Evolutionary conservation across 192 early-diverging fungal species (phyloP), one percentile per base, ranked within the genome.

Genomic region (Rhizophlyctis rosea): DNA sequence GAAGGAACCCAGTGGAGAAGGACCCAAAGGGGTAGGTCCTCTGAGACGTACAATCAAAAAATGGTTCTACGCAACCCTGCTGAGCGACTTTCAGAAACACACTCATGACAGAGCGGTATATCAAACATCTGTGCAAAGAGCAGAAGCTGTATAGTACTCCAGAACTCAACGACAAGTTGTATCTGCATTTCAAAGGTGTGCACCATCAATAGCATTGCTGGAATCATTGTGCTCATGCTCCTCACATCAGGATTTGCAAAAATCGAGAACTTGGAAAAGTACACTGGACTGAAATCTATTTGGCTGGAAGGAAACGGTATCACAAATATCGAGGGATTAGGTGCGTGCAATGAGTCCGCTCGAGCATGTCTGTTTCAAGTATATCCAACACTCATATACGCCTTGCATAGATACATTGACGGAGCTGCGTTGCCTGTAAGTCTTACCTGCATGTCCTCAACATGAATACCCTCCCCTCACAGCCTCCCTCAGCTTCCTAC

Each of bases 231-330:
- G 16, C 18, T 60, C 47, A 24, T 44, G 50, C 13, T 14, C 7
- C 11, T 57, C 4, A 11, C 9, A 4, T 14, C 28, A 84, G 82
- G 83, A 1, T 85, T 85, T 57, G 60, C 77, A 28, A 76, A 83
- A 34, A 85, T 85, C 57, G 79, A 85, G 34, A 79, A 81, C 61
- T 56, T 85, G 7, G 80, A 77, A 23, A 21, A 48, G 52, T 85
- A 85, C 66, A 70, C 64, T 5, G 83, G 83, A 4, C 61, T 85
- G 13, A 57, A 66, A n/a, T 64, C 76, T 3, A 58, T 85, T 9
- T 85, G 83, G 83, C 70, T 85, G 34, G 83, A 85, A 69, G 83
- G 83, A 55, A 85, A 85, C 56, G 83, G 83, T 23, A 73, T 85
- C 44, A 62, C 64, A 5, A 61, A 74, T 23, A 75, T 85, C 32